These are phyloP conservation scores for Zygosaccharomyces siamensis DNA, from an alignment of 805 yeast genomes.

Conservation along the genomic window DNA sequence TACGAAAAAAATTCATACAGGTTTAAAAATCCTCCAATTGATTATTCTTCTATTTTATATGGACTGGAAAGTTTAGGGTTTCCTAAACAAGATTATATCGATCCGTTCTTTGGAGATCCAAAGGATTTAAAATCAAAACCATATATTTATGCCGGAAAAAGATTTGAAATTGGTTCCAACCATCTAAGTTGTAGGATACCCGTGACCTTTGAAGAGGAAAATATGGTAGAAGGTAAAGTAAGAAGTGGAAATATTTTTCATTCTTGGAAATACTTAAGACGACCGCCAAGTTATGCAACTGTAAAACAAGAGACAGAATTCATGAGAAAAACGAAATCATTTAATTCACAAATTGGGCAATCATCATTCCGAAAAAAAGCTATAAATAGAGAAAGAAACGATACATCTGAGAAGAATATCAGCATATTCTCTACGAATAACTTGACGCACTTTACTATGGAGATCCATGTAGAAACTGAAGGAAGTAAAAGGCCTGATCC, in stretches of 20 bases:
- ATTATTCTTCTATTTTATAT: conserved; percentile 35
- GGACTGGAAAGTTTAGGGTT: conserved; percentile 47
- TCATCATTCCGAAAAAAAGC: conserved; percentile 37
- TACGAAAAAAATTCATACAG: conserved; percentile 5
- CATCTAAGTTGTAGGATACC: conserved; percentile 34
- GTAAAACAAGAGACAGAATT: conserved; percentile 25
- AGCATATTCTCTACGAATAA: conserved; percentile 41
- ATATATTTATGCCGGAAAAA: conserved; percentile 62
- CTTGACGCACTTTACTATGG: conserved; percentile 58
- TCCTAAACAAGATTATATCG: conserved; percentile 50
- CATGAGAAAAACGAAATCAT: conserved; percentile 13
- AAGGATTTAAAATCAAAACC: conserved; percentile 52
- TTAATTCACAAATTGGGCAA: conserved; percentile 50
- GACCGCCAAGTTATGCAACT: conserved; percentile 46
- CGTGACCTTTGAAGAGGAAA: conserved; percentile 23
- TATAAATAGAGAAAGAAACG: conserved; percentile 18
- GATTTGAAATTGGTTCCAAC: conserved; percentile 44
- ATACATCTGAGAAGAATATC: conserved; percentile 26
- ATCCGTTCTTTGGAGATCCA: conserved; percentile 57
- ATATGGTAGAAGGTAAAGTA: conserved; percentile 7
- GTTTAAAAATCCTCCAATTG: conserved; percentile 22
- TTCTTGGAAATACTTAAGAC: conserved; percentile 43
- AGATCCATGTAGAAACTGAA: conserved; percentile 60
- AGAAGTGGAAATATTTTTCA: conserved; percentile 6
- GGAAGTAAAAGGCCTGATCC: conserved; percentile 61